Evolutionary conservation across 257 asterid species (phyloP).

Genomic region (Fraxinus pennsylvanica): DNA sequence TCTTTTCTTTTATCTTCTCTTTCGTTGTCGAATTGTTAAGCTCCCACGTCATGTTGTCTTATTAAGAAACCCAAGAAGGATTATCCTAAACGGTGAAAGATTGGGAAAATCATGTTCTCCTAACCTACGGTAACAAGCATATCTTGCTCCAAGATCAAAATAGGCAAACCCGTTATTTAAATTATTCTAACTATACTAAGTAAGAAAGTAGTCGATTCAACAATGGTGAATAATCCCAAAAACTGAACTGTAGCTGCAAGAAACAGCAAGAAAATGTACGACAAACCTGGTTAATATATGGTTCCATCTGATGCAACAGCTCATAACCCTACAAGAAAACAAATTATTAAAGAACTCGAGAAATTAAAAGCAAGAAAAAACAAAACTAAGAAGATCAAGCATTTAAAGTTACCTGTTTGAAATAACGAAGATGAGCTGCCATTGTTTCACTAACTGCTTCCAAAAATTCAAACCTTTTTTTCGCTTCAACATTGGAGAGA

Average conservation of each 20-base stretch:
- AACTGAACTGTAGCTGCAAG: slow-evolving; percentile 15
- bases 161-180: background rate
- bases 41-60: background rate
- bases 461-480: slow-evolving; percentile 94
- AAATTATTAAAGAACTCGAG: slow-evolving; percentile 23
- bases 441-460: slow-evolving; percentile 98
- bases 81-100: background rate
- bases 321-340: slow-evolving; percentile 77
- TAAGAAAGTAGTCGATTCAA: slow-evolving; percentile 4
- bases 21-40: too few species aligned
- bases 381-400: slow-evolving; percentile 11
- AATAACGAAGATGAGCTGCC: slow-evolving; percentile 99
- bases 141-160: slow-evolving; percentile 19
- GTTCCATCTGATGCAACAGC: slow-evolving; percentile 99
- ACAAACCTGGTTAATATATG: slow-evolving; percentile 92
- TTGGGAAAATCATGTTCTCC: slow-evolving; percentile 3
- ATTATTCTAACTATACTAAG: slow-evolving; percentile 2
- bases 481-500: slow-evolving; percentile 90
- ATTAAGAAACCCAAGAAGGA: background rate
- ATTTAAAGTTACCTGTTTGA: slow-evolving; percentile 70
- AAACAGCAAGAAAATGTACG: slow-evolving; percentile 23
- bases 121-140: slow-evolving; percentile 7
- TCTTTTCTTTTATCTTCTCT: too few species aligned
- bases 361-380: slow-evolving; percentile 22
- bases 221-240: slow-evolving; percentile 7